Base-by-base conservation (phyloP, 139 green algal species). In the Medakamo hakoo region DNA sequence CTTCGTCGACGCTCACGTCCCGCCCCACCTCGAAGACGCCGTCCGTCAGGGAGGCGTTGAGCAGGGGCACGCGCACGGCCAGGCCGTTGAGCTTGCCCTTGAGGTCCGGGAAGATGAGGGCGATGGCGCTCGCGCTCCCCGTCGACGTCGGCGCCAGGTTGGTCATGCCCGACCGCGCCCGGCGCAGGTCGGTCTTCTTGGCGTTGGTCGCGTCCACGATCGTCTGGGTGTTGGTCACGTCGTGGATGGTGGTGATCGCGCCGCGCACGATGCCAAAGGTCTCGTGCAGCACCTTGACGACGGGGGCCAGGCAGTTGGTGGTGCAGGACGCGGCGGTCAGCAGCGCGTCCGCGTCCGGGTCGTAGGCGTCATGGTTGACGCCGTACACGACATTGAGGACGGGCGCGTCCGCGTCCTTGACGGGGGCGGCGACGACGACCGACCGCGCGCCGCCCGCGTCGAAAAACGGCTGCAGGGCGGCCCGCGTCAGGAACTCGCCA, bases 21-120 rank as follows among this genome's bases (percentile, higher is more conserved):
- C 66, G 65, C 49, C 77, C 65, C 52, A 85, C 70, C 67, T 86
- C 78, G 56, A 88, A 82, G 18, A 94, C 83, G 63, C 75, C 82
- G 67, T 88, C 81, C 0, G 86, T 93, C 72, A 94, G 80, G 55
- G 81, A 90, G 55, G 73, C 73, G 67, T 94, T 94, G 30, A 81
- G 84, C 4, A 94, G 75, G 16, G 86, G 86, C 70, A 94, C 86
- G 1, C 86, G 80, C 4, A 94, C 72, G 3, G 86, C 86, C 58
- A 94, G 75, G 58, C 69, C 86, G 68, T 94, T 91, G 19, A 94
- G 76, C 80, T 94, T 94, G 65, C 84, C 87, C 70, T 91, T 91
- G 24, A 94, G 81, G 61, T 94, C 80, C 3, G 87, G 85, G 79
- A 90, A 93, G 66, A 94, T 92, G 57, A 92, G 75, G 1, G 85